Evolutionary conservation across 345 rosid species (phyloP), one percentile per base, ranked within the genome.

Genomic region (Hibiscus syriacus): DNA sequence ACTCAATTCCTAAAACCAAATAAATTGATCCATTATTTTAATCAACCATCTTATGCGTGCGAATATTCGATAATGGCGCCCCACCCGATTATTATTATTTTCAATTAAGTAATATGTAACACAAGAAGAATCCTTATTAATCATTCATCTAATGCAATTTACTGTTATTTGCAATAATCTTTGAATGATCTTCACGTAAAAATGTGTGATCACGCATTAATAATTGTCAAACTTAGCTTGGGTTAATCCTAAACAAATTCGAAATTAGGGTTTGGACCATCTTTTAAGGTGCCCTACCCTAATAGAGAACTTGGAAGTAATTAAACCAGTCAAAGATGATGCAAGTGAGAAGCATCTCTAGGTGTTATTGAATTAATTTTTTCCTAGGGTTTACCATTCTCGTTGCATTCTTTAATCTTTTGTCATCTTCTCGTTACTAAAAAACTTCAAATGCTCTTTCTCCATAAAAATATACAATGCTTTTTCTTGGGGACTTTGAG

Each of bases 21-120:
- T 45, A 64, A 68, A 25, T 14, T 46, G 64, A 50, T 14, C 49
- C n/a, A 59, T 61, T 56, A 22, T 10, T 34, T 64, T 72, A 70
- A 75, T 80, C 60, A 66, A n/a, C 29, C 11, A 70, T 62, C 80
- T 60, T 60, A 69, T 79, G 83, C 86, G 86, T 80, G 87, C 87
- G 90, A 86, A 86, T 86, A 86, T 81, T 83, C 83, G 86, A 66
- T 77, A 79, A 50, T 70, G 57, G 84, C 36, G 76, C 80, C 76
- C 19, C 30, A 53, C 17, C 39, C 49, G 20, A 63, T 23, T 6
- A 17, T 72, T 43, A 12, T 26, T 66, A 68, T n/a, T 7, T 30
- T 32, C 22, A 30, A 58, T 55, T 54, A 50, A 71, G 64, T 50
- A 48, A 64, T 69, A 49, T 73, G 72, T 68, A 69, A 64, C 78